These are phyloP conservation scores for Exobasidium cylindrosporum DNA, from an alignment of 1,284 basidiomycete genomes.

Conservation along the genomic window DNA sequence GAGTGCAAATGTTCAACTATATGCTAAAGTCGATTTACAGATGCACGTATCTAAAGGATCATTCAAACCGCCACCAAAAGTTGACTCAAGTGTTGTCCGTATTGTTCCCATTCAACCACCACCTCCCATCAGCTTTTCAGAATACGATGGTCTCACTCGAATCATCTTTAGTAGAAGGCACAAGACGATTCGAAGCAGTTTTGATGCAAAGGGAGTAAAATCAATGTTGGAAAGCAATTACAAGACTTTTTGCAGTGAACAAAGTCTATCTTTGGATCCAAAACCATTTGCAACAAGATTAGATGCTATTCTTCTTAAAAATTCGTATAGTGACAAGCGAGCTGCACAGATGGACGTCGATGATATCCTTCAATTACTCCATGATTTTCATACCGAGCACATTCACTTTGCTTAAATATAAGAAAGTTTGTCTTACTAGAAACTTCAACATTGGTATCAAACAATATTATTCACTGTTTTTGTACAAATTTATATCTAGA, in stretches of 20 bases:
- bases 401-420: constrained; percentile 69
- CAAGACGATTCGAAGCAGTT: constrained; percentile 84
- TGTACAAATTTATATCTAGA: neutral
- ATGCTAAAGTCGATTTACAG: constrained; percentile 89
- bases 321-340: constrained; percentile 67
- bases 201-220: constrained; percentile 84
- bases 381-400: constrained; percentile 77
- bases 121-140: constrained; percentile 90
- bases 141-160: constrained; percentile 89
- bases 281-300: constrained; percentile 60
- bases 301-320: constrained; percentile 71
- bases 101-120: constrained; percentile 91
- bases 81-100: constrained; percentile 88
- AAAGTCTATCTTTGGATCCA: constrained; percentile 51
- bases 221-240: constrained; percentile 93
- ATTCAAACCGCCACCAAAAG: constrained; percentile 92
- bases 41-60: constrained; percentile 96
- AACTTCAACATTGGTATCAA: neutral
- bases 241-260: constrained; percentile 86
- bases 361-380: constrained; percentile 71
- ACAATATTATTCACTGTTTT: neutral
- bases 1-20: constrained; percentile 94
- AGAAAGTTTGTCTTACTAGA: neutral
- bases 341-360: constrained; percentile 82
- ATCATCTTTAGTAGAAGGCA: constrained; percentile 88